Evolutionary conservation across 148 eudicot genomes (phyloP), one percentile per base, ranked within the genome.

Genomic region (Vaccinium macrocarpon): DNA sequence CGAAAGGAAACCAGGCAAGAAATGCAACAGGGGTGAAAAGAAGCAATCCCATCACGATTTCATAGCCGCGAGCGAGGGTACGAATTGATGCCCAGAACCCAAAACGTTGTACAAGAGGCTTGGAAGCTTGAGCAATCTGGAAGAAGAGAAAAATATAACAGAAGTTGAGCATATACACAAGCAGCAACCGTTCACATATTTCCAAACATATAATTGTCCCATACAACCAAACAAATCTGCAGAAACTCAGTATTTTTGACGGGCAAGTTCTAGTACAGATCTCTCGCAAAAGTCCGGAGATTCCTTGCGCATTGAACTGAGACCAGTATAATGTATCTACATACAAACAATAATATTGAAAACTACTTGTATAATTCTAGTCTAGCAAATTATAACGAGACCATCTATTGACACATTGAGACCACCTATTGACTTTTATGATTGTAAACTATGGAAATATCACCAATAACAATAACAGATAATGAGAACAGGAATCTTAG

Each of bases 1-100:
- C 97, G 62, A 94, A 94, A 10, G 97, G 97, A 76, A 94, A 94
- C 97, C 97, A 94, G 6, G 97, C 97, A 1, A 94, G 93, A 86
- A 94, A 92, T 27, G 97, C 95, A 84, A 94, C 92, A 0, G 95
- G 97, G 50, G 95, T 92, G 90, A 94, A 94, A 21, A 94, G 88
- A n/a, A 94, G 89, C 85, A 92, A 89, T 32, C 97, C 97, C 91
- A 94, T 94, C 71, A 92, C 88, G 70, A 92, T 90, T 81, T 94
- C 97, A 71, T 94, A 94, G 3, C 95, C 94, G 29, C 97, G 93
- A 23, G 97, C 97, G 23, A 94, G 94, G 0, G 97, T 91, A 81
- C 82, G 85, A 51, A 94, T 91, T 19, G 97, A 94, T 76, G 92
- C 88, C 97, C 97, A 94, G 72, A 94, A 87, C 46, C 94, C 93